These are phyloP conservation scores for Alternaria brassicae DNA, from an alignment of 2,329 filamentous ascomycete species.

Conservation along the genomic window DNA sequence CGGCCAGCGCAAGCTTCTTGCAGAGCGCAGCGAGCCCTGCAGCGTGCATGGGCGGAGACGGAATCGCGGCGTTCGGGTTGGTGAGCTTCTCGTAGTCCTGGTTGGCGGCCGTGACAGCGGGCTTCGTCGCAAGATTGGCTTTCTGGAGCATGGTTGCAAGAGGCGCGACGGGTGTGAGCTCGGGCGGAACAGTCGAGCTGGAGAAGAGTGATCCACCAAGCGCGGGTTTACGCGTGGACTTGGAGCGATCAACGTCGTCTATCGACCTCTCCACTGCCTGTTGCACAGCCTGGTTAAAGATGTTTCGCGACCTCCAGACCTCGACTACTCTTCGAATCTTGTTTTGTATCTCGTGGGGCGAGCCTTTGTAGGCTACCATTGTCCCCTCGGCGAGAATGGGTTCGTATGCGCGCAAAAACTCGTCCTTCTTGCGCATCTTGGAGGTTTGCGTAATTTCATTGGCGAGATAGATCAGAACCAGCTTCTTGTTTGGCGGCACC, in stretches of 20 bases:
- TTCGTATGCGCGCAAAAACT: constrained; percentile 90
- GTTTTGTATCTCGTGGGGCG: constrained; percentile 79
- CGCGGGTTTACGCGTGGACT: constrained; percentile 61
- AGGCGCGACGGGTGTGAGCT: constrained; percentile 77
- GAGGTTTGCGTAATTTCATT: constrained; percentile 98
- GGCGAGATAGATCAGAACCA: constrained; percentile 92
- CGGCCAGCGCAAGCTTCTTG: constrained; percentile 85
- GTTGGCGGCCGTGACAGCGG: constrained; percentile 73
- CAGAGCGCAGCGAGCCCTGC: constrained; percentile 88
- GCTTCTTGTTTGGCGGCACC: constrained; percentile 80
- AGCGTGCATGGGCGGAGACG: constrained; percentile 88
- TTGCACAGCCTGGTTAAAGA: constrained; percentile 84
- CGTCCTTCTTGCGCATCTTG: constrained; percentile 87
- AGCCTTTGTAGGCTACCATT: constrained; percentile 87
- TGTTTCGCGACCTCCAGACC: constrained; percentile 86
- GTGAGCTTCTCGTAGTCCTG: constrained; percentile 85
- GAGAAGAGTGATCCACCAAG: constrained; percentile 76
- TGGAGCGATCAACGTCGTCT: constrained; percentile 67
- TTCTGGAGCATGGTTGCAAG: constrained; percentile 78
- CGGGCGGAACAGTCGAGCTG: constrained; percentile 69
- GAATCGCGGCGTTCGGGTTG: constrained; percentile 70
- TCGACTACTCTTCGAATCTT: constrained; percentile 90
- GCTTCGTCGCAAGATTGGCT: constrained; percentile 71
- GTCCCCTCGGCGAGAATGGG: constrained; percentile 92
- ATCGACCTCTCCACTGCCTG: constrained; percentile 80